Evolutionary conservation across 129 eudicot genomes (phyloP).

Genomic region (Chrysanthemum lavandulifolium): DNA sequence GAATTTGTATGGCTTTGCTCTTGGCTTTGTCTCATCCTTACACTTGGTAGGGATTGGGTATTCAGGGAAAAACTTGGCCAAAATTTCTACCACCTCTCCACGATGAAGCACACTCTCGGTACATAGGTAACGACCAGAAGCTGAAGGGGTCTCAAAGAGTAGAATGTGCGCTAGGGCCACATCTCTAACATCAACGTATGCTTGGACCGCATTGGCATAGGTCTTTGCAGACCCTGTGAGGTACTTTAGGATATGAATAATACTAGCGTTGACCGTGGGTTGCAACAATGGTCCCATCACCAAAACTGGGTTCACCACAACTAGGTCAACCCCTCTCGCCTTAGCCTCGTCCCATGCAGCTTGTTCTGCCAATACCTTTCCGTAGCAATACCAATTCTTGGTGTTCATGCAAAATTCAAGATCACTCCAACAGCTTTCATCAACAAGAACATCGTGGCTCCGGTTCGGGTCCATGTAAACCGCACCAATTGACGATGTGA

Average conservation of each 20-base stretch:
- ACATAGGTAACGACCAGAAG: constrained; percentile 80
- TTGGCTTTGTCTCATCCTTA: constrained; percentile 79
- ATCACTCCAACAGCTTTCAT: constrained; percentile 98
- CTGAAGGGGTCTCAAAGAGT: constrained; percentile 73
- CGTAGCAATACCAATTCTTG: constrained; percentile 98
- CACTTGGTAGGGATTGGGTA: constrained; percentile 98
- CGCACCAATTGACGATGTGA: constrained; percentile 97
- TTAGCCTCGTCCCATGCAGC: constrained; percentile 91
- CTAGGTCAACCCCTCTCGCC: constrained; percentile 79
- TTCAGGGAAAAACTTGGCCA: constrained; percentile 84
- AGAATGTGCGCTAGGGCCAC: constrained; percentile 86
- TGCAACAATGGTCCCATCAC: constrained; percentile 88
- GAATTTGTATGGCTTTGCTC: constrained; percentile 81
- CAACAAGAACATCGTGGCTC: constrained; percentile 80
- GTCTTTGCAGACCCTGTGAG: constrained; percentile 85
- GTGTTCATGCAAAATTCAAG: constrained; percentile 96
- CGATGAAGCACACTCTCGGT: constrained; percentile 95
- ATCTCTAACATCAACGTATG: constrained; percentile 86
- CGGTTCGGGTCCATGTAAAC: constrained; percentile 92
- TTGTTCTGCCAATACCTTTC: constrained; percentile 88
- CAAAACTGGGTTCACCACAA: constrained; percentile 74
- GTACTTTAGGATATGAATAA: constrained; percentile 79
- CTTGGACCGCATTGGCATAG: constrained; percentile 84
- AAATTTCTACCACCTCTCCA: constrained; percentile 84
- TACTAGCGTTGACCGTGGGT: constrained; percentile 78